Percentiles rank a stretch among this genome's conserved stretches.
Evolutionary conservation across 2,329 filamentous ascomycete species (phyloP).

Genomic region (Microdochium nivale): DNA sequence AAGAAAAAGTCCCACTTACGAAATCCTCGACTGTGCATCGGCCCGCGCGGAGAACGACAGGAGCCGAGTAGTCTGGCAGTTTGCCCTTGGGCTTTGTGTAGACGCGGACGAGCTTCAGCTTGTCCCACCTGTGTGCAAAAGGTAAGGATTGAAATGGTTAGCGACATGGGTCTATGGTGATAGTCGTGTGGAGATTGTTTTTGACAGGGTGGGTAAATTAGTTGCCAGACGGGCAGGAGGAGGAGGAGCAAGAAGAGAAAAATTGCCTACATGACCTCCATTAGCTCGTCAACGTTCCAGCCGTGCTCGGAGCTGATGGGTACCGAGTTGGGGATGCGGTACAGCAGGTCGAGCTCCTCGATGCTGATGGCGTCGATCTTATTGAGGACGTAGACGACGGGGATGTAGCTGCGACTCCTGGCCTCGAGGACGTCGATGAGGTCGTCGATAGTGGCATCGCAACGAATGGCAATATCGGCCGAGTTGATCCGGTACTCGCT

Average conservation of each 20-base stretch:
- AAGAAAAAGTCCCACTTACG: slow-evolving; percentile 46
- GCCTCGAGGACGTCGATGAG: slow-evolving; percentile 93
- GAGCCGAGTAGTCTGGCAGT: slow-evolving; percentile 82
- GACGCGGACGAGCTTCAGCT: slow-evolving; percentile 80
- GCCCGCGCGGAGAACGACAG: slow-evolving; percentile 77
- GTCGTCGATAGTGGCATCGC: slow-evolving; percentile 95
- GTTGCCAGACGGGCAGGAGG: too few species aligned
- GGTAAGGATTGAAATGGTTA: slow-evolving; percentile 2
- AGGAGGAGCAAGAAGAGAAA: slow-evolving; percentile 1
- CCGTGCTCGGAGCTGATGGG: slow-evolving; percentile 96
- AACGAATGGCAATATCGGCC: slow-evolving; percentile 94
- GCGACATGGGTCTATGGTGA: not conserved
- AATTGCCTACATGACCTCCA: slow-evolving; percentile 72
- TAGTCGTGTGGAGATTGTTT: not conserved
- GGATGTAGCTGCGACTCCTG: slow-evolving; percentile 91
- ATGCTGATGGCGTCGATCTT: slow-evolving; percentile 99
- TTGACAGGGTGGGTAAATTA: not conserved
- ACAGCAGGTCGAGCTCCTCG: slow-evolving; percentile 91
- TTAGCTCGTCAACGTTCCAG: slow-evolving; percentile 94
- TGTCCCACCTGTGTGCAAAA: slow-evolving; percentile 62
- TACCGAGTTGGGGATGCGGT: slow-evolving; percentile 93
- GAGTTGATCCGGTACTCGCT: slow-evolving; percentile 93
- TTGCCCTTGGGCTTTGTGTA: slow-evolving; percentile 98
- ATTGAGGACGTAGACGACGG: slow-evolving; percentile 98
- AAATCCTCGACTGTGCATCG: slow-evolving; percentile 94